These are phyloP conservation scores for Cryptococcus floricola DNA, from an alignment of 1,284 basidiomycete genomes.

Conservation along the genomic window DNA sequence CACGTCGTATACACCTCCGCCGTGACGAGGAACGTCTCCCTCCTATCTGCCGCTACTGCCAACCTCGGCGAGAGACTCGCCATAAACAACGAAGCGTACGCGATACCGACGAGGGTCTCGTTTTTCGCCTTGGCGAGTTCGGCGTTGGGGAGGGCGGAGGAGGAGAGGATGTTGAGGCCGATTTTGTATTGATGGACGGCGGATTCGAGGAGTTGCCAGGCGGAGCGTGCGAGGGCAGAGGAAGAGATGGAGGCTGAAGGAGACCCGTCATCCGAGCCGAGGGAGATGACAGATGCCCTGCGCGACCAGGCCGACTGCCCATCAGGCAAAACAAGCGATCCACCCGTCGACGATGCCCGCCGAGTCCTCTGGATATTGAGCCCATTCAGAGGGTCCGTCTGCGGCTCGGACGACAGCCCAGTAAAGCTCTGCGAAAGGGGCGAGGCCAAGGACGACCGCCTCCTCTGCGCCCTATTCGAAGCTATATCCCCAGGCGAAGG, in stretches of 20 bases:
- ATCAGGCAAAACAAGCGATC: slow-evolving; percentile 26
- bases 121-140: slow-evolving; percentile 36
- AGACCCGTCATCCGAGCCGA: slow-evolving; percentile 24
- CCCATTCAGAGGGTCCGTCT: neutral
- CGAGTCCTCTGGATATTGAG: slow-evolving; percentile 15
- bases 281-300: slow-evolving; percentile 38
- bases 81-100: slow-evolving; percentile 36
- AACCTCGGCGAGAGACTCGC: slow-evolving; percentile 38
- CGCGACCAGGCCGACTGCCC: slow-evolving; percentile 40
- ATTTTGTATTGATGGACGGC: slow-evolving; percentile 45
- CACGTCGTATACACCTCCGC: slow-evolving; percentile 49
- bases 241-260: slow-evolving; percentile 27
- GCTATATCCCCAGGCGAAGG: slow-evolving; percentile 15
- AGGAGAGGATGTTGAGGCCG: slow-evolving; percentile 36
- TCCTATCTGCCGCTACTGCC: slow-evolving; percentile 31
- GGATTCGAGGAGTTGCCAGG: slow-evolving; percentile 40
- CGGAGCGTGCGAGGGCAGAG: slow-evolving; percentile 31
- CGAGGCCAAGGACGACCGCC: slow-evolving; percentile 7
- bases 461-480: neutral
- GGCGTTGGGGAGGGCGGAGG: slow-evolving; percentile 25
- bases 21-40: slow-evolving; percentile 38
- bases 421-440: too few species aligned
- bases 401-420: too few species aligned
- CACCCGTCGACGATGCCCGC: slow-evolving; percentile 32
- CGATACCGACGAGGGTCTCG: slow-evolving; percentile 37